Evolutionary conservation across 768 basidiomycete species (phyloP), one percentile per base, ranked within the genome.

Genomic region (Peribolospora kevripleyi): DNA sequence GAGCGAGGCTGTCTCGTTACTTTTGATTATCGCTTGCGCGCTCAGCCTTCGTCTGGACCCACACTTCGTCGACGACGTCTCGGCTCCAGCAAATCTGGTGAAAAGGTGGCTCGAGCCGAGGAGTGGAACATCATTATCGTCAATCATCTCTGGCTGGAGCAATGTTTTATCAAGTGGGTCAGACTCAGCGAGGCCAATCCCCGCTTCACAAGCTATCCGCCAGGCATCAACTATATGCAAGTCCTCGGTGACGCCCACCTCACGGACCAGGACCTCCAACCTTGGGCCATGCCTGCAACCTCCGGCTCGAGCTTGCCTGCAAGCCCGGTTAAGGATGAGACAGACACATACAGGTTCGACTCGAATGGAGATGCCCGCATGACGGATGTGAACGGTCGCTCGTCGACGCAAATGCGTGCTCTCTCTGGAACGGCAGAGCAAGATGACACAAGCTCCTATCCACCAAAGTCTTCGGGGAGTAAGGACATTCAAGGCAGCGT

Each of bases 71-170:
- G n/a, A n/a, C 51, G 57, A 65, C 67, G 43, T 54, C 63, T 8
- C 53, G 54, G 0, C 63, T 63, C 4, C 66, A 62, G 60, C 25
- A 60, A 60, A 48, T 50, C 46, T 25, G 74, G 74, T 45, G 67
- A 69, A 2, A 93, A 93, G 68, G 78, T 81, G 0, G 68, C 69
- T 6, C 82, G 82, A 62, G 84, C 86, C 0, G 70, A 72, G 6
- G 70, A 76, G 0, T 91, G 88, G 88, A 76, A 75, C 0, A 81
- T 90, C 58, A 80, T 85, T 0, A 72, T 88, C 55, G 81, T 90
- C 8, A 91, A 87, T 61, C 88, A 95, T 61, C 73, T 74, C 0
- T 93, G 86, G 85, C 72, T 93, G 3, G 88, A 93, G 63, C 84
- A 88, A 58, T 90, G 84, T 64, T 82, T 88, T 63, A 68, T 77